Evolutionary conservation across 345 rosid species (phyloP), one percentile per base, ranked within the genome.

Genomic region (Eucalyptus shirleyi): DNA sequence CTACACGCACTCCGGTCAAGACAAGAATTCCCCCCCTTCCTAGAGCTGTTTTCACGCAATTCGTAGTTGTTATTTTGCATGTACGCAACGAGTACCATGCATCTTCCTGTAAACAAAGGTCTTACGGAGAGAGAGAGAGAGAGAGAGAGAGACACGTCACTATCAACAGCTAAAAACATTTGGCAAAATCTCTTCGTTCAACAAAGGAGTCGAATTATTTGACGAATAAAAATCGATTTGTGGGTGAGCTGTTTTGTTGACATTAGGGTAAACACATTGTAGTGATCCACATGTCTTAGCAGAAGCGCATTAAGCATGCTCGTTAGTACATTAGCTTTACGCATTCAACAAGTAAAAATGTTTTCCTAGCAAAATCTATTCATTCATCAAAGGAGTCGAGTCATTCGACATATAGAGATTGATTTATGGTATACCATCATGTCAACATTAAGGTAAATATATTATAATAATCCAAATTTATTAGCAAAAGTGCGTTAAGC

Each of bases 341-440:
- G 30, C 30, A 26, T 10, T 56, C 13, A 26, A 10, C 13, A 1
- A 9, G 26, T 21, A 21, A 53, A 53, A 21, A 53, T 8, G 59
- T 21, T 53, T 53, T 53, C 5, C 59, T 53, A 19, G 9, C 59
- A 53, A 21, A 21, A 53, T 21, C 26, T 53, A 53, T 21, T 53
- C 59, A 21, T 53, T 53, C 59, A 53, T 53, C 11, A 53, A 21
- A 53, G 11, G 5, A 53, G 26, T 53, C 5, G 5, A 53, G 10
- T 53, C 24, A 19, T 53, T 53, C 1, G 9, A 19, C 10, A 19
- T 0, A 53, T 1, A 53, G 59, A 21, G 1, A 53, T 1, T 53
- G 26, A 21, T 53, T 53, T 21, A 53, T 53, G 0, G 2, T 21
- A 2, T 3, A 2, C 5, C 4, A 4, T 53, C 59, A 3, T 0